Base-by-base conservation (phyloP, 257 asterid species). In the Jaltomata sinuosa region DNA sequence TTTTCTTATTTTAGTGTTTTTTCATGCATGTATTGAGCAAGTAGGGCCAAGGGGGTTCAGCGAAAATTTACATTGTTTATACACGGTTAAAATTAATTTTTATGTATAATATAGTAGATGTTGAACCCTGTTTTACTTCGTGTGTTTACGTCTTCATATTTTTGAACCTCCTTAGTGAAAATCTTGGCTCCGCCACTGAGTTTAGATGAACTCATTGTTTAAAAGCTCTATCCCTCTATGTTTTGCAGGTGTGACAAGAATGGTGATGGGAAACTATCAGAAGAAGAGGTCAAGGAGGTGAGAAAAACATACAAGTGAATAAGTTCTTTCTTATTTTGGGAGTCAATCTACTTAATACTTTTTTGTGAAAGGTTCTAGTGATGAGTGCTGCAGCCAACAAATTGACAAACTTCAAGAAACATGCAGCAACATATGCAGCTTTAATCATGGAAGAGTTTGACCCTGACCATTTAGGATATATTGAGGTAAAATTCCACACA, bases 361-460 rank as follows among this genome's bases (percentile, higher is more conserved):
- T 86, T 71, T 77, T 79, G 84, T 87, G 82, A 65, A 91, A 96
- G 99, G 98, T 96, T 89, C 83, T 96, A 87, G 90, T 96, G 76
- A 89, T 94, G 97, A 94, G 98, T 83, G 99, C 99, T 76, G 91
- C 99, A 12, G 97, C 98, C 22, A 94, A 96, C 87, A 93, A 94
- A 88, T 89, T 96, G 85, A 86, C 95, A 2, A 94, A 88, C 57
- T 96, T 96, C 89, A 93, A 93, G 91, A 87, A 88, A 86, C 88
- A 90, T 27, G 99, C 98, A 27, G 27, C 89, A 2, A 78, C 92
- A 1, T 93, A 96, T 85, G 98, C 99, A 83, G 82, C 98, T 42
- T 80, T 92, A 36, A 96, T 96, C 91, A 96, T 96, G 99, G 98
- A 94, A 88, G 98, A 94, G 88, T 92, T 96, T 8, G 99, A 96